Conservation (phyloP, 2,329 filamentous ascomycete species). For the Ophiosphaerella narmari region DNA sequence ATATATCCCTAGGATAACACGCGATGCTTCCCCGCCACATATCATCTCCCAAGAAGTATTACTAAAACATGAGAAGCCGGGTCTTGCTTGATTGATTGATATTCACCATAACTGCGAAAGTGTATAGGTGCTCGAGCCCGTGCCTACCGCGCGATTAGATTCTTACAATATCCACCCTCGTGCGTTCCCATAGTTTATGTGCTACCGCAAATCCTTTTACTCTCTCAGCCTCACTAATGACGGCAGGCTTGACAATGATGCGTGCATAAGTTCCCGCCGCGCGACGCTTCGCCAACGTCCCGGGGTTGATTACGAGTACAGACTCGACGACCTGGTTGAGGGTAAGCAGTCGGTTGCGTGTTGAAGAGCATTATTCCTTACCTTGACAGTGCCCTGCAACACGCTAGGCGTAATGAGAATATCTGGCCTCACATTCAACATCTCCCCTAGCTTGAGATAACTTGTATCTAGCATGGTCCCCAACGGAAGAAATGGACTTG, state of each 20-base stretch:
- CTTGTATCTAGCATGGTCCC: conserved; percentile 81
- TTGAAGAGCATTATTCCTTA: conserved; percentile 49
- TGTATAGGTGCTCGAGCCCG: no score
- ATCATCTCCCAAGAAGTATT: no score
- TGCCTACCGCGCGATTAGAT: conserved; percentile 53
- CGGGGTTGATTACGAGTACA: conserved; percentile 89
- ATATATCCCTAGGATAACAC: no score
- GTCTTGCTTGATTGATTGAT: no score
- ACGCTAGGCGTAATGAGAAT: conserved; percentile 81
- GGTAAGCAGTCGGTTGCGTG: conserved; percentile 17
- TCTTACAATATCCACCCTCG: conserved; percentile 83
- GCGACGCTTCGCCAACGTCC: conserved; percentile 80
- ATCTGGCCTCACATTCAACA: conserved; percentile 84
- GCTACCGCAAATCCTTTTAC: conserved; percentile 61
- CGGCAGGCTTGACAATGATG: conserved; percentile 72
- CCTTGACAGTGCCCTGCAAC: conserved; percentile 85
- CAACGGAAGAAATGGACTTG: conserved; percentile 47
- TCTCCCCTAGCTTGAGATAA: conserved; percentile 88
- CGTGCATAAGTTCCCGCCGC: conserved; percentile 85
- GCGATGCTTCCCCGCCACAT: no score
- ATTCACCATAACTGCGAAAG: no score
- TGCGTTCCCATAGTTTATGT: conserved; percentile 80
- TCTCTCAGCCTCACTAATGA: conserved; percentile 62
- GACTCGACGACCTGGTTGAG: conserved; percentile 78
- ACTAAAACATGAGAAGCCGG: no score